Percentiles rank a stretch among this genome's conserved stretches.
phyloP scores from a whole-genome alignment of 768 basidiomycete species.

The Lentinula guzmanii region DNA sequence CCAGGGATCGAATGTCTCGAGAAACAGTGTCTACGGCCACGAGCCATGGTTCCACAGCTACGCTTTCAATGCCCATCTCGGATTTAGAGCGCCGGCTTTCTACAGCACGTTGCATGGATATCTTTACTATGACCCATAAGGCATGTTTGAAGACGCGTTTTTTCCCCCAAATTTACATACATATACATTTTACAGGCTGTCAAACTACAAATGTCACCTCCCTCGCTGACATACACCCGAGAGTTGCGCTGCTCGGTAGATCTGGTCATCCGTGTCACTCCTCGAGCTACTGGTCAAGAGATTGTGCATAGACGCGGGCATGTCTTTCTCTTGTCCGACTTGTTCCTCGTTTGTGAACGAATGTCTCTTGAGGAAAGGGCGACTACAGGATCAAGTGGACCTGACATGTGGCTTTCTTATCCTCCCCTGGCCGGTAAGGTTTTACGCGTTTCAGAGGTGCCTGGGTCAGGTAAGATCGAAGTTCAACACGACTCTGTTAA shows the following conservation, averaged over 20 bases:
- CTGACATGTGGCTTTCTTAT: conserved; percentile 90
- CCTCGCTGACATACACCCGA: conserved; percentile 71
- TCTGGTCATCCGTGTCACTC: conserved; percentile 70
- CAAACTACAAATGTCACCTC: conserved; percentile 84
- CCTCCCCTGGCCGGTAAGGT: conserved; percentile 96
- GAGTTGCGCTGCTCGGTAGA: conserved; percentile 68
- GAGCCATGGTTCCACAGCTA: conserved; percentile 45
- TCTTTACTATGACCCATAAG: conserved; percentile 94
- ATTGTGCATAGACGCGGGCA: conserved; percentile 75
- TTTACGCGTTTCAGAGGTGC: conserved; percentile 59
- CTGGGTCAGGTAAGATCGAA: conserved; percentile 47
- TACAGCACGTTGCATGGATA: conserved; percentile 77
- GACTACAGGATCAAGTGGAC: conserved; percentile 43
- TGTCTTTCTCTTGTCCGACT: conserved; percentile 85
- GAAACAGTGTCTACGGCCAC: conserved; percentile 53
- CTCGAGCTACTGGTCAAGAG: conserved; percentile 68
- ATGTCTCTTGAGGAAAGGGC: conserved; percentile 64
- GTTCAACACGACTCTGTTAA: neutral
- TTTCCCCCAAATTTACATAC: conserved; percentile 4
- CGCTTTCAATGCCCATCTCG: conserved; percentile 50
- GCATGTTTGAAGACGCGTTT: conserved; percentile 30
- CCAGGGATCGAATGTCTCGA: conserved; percentile 54
- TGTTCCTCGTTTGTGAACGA: conserved; percentile 86
- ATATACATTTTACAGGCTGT: conserved; percentile 54
- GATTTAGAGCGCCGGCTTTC: conserved; percentile 80